phyloP scores from a whole-genome alignment of 2,329 filamentous ascomycete species.

The Fusarium aywerte region DNA sequence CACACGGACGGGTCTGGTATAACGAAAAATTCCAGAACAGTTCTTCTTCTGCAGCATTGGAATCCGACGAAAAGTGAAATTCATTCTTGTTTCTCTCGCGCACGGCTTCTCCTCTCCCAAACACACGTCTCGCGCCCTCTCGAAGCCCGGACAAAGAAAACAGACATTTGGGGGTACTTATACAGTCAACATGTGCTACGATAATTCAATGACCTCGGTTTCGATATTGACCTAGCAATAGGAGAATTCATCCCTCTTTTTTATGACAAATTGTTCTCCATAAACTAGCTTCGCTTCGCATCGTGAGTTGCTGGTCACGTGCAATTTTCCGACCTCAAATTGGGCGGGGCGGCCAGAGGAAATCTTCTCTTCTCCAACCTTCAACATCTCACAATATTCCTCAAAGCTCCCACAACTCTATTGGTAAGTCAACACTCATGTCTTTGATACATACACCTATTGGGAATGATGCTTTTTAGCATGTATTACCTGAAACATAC shows the following conservation, averaged over 20 bases:
- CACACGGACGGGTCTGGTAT: constrained; percentile 48
- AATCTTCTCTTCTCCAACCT: constrained; percentile 19
- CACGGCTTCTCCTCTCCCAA: constrained; percentile 1
- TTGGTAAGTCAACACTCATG: constrained; percentile 50
- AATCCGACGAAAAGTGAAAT: constrained; percentile 48
- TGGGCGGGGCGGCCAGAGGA: constrained; percentile 31
- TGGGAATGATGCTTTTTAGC: constrained; percentile 65
- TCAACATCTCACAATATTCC: constrained; percentile 18
- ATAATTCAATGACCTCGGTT: constrained; percentile 11
- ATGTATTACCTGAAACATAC: constrained; percentile 69
- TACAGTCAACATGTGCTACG: constrained; percentile 40
- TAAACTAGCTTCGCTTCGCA: constrained; percentile 28
- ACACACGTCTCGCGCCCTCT: constrained; percentile 22
- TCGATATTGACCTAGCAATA: constrained; percentile 22
- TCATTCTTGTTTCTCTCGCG: constrained; percentile 31
- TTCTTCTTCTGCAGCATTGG: constrained; percentile 46
- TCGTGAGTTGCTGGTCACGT: constrained; percentile 27
- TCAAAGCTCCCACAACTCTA: constrained; percentile 23
- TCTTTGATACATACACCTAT: not conserved
- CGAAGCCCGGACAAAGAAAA: constrained; percentile 13
- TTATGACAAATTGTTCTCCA: constrained; percentile 19
- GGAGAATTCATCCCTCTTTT: constrained; percentile 6
- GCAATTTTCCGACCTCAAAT: constrained; percentile 29
- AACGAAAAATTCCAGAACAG: constrained; percentile 49
- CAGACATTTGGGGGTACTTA: not conserved